phyloP scores from a whole-genome alignment of 2,329 filamentous ascomycete genomes.

The Botryosphaeria agaves region DNA sequence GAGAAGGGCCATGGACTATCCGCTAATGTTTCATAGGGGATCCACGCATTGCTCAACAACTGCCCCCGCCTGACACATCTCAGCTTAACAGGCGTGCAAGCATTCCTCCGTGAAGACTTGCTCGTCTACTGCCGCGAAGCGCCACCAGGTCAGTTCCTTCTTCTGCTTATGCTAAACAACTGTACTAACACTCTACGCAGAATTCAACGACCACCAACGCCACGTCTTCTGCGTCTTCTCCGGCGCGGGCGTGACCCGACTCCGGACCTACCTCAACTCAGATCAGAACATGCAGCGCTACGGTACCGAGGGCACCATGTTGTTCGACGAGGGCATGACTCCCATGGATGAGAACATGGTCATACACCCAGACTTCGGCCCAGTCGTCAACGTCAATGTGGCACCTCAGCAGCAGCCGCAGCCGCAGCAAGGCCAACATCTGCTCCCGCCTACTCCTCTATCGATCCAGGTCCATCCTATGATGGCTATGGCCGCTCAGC shows the following conservation, averaged over 20 bases:
- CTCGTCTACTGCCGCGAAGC: constrained; percentile 74
- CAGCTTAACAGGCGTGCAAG: constrained; percentile 82
- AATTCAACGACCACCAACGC: constrained; percentile 90
- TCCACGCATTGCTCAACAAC: constrained; percentile 72
- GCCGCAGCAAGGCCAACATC: too few relatives aligned
- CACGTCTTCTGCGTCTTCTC: constrained; percentile 97
- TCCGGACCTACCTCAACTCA: constrained; percentile 62
- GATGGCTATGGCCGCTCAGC: constrained; percentile 1
- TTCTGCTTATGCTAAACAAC: background rate
- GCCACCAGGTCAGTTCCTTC: constrained; percentile 44
- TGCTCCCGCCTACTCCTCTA: too few relatives aligned
- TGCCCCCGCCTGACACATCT: constrained; percentile 88
- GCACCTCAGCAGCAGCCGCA: constrained; percentile 9
- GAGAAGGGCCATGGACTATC: background rate
- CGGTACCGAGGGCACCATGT: constrained; percentile 6
- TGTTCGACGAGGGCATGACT: constrained; percentile 7
- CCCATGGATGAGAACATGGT: constrained; percentile 10
- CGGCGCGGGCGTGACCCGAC: constrained; percentile 58
- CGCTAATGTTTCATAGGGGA: constrained; percentile 45
- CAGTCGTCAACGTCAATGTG: background rate
- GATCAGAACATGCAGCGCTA: too few relatives aligned
- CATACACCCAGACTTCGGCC: constrained; percentile 1
- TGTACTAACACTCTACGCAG: constrained; percentile 23
- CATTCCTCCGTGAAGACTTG: constrained; percentile 74
- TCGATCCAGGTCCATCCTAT: too few relatives aligned